Evolutionary conservation across 345 rosid genomes (phyloP).

Genomic region (Eucalyptus cloeziana): DNA sequence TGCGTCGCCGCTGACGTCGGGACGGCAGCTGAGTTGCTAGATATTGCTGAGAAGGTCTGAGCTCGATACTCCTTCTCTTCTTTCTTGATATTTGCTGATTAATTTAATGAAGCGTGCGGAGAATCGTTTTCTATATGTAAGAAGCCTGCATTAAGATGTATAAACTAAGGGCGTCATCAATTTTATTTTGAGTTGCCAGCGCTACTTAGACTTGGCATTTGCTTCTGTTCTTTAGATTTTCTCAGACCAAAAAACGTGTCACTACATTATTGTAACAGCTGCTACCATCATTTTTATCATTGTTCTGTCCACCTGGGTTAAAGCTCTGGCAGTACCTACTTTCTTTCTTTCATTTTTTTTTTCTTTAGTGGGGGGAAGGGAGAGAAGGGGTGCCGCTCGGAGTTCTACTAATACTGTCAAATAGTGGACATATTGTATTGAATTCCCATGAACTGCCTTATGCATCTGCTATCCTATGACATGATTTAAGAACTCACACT

Average conservation of each 20-base stretch:
- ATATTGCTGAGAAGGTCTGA: constrained; percentile 72
- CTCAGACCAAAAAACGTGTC: background rate
- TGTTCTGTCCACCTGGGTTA: background rate
- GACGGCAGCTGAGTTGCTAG: constrained; percentile 81
- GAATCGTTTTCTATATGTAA: background rate
- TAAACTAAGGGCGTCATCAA: background rate
- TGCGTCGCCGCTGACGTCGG: constrained; percentile 97
- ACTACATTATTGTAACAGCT: background rate
- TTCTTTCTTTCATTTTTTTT: too few relatives aligned
- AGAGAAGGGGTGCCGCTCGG: too few relatives aligned
- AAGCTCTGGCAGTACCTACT: background rate
- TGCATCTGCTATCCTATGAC: background rate
- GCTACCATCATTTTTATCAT: background rate
- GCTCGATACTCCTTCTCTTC: background rate
- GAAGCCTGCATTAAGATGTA: background rate
- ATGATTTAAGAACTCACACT: background rate
- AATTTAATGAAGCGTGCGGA: background rate
- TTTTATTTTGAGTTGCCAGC: background rate
- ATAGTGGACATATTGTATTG: background rate
- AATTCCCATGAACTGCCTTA: background rate
- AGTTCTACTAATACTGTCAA: background rate
- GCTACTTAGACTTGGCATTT: background rate
- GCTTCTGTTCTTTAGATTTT: background rate
- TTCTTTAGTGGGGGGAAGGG: too few relatives aligned
- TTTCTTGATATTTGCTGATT: background rate